Base-by-base conservation (phyloP, 345 rosid species). In the Sonneratia caseolaris region DNA sequence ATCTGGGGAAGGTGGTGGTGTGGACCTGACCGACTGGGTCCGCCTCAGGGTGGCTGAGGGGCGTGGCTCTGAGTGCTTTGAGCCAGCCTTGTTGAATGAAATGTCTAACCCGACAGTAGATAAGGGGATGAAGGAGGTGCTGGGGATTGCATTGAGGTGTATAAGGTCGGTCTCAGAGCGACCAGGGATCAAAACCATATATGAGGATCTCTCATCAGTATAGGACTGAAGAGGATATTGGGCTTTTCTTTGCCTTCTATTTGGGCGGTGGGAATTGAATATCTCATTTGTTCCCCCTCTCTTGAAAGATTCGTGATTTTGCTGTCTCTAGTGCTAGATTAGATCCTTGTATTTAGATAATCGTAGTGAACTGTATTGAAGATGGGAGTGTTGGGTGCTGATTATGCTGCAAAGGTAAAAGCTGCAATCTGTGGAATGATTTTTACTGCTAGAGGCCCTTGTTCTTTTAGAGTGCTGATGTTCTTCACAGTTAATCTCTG, bases 121-220 rank as follows among this genome's bases (percentile, higher is more conserved):
- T 64, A 92, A 88, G 84, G 99, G 97, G 78, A 86, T 81, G 84
- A 92, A 89, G 85, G 97, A 90, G 81, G 97, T 90, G 73, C 96
- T 89, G 37, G 97, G 90, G 73, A 82, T 95, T 64, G 97, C 96
- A n/a, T 73, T 88, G 70, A 73, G 92, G 74, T 92, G 97, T 71
- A 81, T 90, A 78, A 81, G 96, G 72, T 86, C 96, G 0, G 87
- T 92, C 43, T 90, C 97, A 7, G 97, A 92, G 82, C 89, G 99
- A 77, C 92, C 97, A 27, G 99, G 99, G 71, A 95, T 92, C 80
- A 95, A 95, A 87, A 84, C 93, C 68, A 88, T 92, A 70, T 95
- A 95, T 66, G 99, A 95, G 84, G 99, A 95, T 83, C 96, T 95
- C 32, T 95, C 99, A 14, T 92, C 99, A 0, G 86, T 95, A 73